Base-by-base conservation (phyloP, 306 rosid genomes). In the Gastrolobium bilobum region DNA sequence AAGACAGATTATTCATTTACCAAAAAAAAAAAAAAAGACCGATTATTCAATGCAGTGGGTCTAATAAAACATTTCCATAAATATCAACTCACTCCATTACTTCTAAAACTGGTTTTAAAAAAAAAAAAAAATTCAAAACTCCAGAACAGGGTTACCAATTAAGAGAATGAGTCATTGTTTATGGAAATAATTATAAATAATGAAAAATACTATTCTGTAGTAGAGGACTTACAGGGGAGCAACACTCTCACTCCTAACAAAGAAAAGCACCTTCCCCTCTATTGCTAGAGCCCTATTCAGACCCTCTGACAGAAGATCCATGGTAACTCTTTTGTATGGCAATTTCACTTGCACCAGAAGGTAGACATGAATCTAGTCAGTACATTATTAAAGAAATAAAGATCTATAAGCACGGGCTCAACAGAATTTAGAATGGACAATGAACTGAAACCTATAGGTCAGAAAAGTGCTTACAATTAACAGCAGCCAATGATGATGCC, bases 201-300 rank as follows among this genome's bases (percentile, higher is more conserved):
- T 44, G 46, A 64, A 64, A 64, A 39, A 52, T 68, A 73, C 48
- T 68, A 54, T 61, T 50, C n/a, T 75, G 68, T 65, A 67, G 59
- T 8, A 75, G 78, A 79, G 51, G 53, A 87, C 97, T 92, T 90
- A 94, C 97, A 89, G 71, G 44, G 99, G 97, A 79, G 99, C 77
- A 60, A 84, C 74, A 80, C 78, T 74, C 44, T 94, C 99, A 81
- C 88, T 90, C 82, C 75, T 88, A 52, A 94, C 79, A 85, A 86
- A 90, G 90, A 91, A 89, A 68, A 92, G 54, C 71, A 92, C 97
- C 87, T 90, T 94, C 77, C 95, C 97, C 3, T 84, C 87, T 34
- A 92, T 79, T 58, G 95, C 95, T 31, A 88, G 86, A 65, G 89
- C 79, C 89, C 81, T 94, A 89, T 94, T 94, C 44, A 87, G 83